These are phyloP conservation scores for Botryotinia calthae DNA, from an alignment of 2,329 filamentous ascomycete species.

Conservation along the genomic window DNA sequence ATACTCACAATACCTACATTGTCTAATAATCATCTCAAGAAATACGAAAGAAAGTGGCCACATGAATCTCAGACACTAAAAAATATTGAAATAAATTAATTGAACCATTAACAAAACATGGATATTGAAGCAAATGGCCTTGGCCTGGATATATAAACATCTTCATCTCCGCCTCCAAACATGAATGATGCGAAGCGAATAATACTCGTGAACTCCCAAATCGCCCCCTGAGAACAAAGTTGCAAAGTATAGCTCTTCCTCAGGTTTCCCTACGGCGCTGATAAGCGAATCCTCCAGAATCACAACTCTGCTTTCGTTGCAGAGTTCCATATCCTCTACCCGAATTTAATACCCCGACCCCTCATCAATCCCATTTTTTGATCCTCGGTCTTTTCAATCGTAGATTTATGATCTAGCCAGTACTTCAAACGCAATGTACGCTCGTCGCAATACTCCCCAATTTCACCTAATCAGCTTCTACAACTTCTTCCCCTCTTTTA, in stretches of 20 bases:
- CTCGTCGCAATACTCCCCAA: background rate
- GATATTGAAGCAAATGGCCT: background rate
- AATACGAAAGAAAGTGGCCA: background rate
- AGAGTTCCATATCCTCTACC: background rate
- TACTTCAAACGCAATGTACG: background rate
- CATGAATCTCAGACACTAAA: background rate
- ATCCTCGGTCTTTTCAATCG: background rate
- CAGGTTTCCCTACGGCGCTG: background rate
- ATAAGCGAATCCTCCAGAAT: background rate
- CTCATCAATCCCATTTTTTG: background rate
- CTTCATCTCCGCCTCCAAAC: background rate
- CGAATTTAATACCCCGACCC: background rate
- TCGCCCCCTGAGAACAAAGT: background rate
- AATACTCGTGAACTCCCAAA: background rate
- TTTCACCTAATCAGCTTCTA: background rate
- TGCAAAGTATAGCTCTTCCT: background rate
- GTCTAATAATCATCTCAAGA: background rate
- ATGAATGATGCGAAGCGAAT: background rate
- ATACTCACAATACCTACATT: too few species aligned
- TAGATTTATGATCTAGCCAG: background rate
- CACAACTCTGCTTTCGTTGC: background rate
- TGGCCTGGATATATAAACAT: slow-evolving; percentile 5
- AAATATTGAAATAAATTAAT: background rate
- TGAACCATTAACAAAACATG: background rate
- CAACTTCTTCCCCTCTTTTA: slow-evolving; percentile 24